Percentiles rank a stretch among this genome's conserved stretches.
These are phyloP conservation scores for Cladosporium sp. DNA, from an alignment of 2,329 filamentous ascomycete genomes.

Conservation along the genomic window DNA sequence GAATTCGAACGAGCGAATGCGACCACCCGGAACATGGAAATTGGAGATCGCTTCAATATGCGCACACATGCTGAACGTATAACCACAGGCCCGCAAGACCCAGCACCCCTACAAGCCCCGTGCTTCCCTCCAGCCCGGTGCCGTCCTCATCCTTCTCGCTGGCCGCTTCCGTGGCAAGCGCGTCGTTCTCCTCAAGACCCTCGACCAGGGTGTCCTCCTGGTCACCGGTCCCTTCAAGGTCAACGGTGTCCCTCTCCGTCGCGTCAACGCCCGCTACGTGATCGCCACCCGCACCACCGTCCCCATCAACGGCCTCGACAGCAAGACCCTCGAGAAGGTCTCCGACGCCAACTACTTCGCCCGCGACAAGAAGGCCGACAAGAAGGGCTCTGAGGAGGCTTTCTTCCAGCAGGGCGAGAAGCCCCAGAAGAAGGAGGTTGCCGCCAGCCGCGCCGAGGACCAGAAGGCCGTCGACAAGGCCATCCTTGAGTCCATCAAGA, in stretches of 20 bases:
- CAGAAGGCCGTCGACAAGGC: conserved; percentile 99
- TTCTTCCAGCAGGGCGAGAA: conserved; percentile 99
- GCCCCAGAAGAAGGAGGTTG: conserved; percentile 97
- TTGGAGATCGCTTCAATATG: conserved; percentile 1
- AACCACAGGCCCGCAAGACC: conserved; percentile 83
- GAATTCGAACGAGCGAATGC: background rate
- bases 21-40: conserved; percentile 5
- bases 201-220: conserved; percentile 96
- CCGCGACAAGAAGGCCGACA: conserved; percentile 91
- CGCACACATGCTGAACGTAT: conserved; percentile 12
- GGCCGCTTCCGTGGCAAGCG: conserved; percentile 99
- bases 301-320: conserved; percentile 80
- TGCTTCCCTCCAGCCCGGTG: conserved; percentile 86
- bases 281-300: conserved; percentile 87
- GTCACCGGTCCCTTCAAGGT: conserved; percentile 99
- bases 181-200: conserved; percentile 96
- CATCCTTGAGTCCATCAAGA: conserved; percentile 94
- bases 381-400: conserved; percentile 86
- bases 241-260: conserved; percentile 96
- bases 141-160: conserved; percentile 97
- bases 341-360: conserved; percentile 86
- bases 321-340: conserved; percentile 73
- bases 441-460: conserved; percentile 87
- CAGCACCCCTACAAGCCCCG: conserved; percentile 84
- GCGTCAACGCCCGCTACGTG: conserved; percentile 89